Base-by-base conservation (phyloP, 202 grass and related monocot species). In the Panicum virgatum region DNA sequence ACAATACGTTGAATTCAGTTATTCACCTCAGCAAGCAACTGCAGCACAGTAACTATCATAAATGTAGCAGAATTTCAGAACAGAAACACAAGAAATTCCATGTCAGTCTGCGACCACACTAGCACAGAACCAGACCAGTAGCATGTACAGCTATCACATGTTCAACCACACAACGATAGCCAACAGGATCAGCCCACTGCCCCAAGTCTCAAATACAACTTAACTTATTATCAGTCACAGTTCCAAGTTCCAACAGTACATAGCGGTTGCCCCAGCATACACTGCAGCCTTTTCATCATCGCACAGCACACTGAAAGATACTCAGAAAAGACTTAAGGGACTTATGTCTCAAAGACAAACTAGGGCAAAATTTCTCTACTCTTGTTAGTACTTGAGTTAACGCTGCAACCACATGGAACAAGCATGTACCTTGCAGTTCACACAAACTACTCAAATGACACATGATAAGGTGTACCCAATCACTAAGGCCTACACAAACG, bases 261-360 rank as follows among this genome's bases (percentile, higher is more conserved):
- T 53, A 45, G 34, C 32, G 37, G 61, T 64, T 77, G 36, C 15
- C n/a, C 61, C 22, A 20, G 30, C n/a, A 54, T 19, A 80, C 16
- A 26, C 25, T 69, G 5, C 5, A 19, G 72, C 48, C 82, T 66
- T 82, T 53, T 32, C 87, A 66, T 89, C 87, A 85, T 72, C 62
- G 82, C 69, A 77, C 13, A 72, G n/a, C 38, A 38, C 9, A 29
- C 6, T 36, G 60, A 0, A 83, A 43, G 37, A 43, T 76, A 85
- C 77, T 85, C 82, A 42, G 72, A 82, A 59, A 85, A 78, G 77
- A 76, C 76, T 25, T 27, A 71, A 39, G 29, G 8, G 7, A 19
- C 2, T 27, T 0, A 2, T 23, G 6, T 66, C 56, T 7, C 5
- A 42, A 20, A 82, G 26, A 58, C 12, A 67, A 72, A 80, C 27